phyloP scores from a whole-genome alignment of 2,329 filamentous ascomycete genomes.

The Rhexocercosporidium sp. region DNA sequence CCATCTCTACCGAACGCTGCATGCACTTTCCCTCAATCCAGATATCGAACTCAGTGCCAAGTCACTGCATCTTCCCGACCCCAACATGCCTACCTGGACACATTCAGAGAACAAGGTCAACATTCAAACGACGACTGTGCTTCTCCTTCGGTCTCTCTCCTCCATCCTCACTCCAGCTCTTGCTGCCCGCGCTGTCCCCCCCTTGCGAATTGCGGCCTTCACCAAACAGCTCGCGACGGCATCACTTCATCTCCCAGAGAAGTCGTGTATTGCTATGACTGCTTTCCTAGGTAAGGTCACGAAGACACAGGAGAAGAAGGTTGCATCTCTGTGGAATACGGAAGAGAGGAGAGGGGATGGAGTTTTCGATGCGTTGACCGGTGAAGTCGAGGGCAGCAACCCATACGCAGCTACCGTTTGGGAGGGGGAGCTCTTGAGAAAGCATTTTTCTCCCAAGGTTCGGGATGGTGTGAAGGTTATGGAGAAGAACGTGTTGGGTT shows the following conservation, averaged over 20 bases:
- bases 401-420: conserved; percentile 89
- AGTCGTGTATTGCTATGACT: conserved; percentile 80
- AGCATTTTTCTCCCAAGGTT: conserved; percentile 87
- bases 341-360: conserved; percentile 94
- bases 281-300: conserved; percentile 79
- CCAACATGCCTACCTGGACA: conserved; percentile 54
- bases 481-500: conserved; percentile 60
- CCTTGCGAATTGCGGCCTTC: conserved; percentile 87
- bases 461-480: conserved; percentile 73
- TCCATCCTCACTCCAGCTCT: conserved; percentile 79
- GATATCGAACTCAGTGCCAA: conserved; percentile 84
- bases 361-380: conserved; percentile 74
- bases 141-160: conserved; percentile 85
- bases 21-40: conserved; percentile 77
- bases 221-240: conserved; percentile 86
- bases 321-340: conserved; percentile 88
- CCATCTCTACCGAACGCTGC: conserved; percentile 86
- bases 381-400: conserved; percentile 83
- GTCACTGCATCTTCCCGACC: conserved; percentile 73
- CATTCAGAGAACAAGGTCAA: conserved; percentile 76
- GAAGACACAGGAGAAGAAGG: conserved; percentile 80
- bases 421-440: conserved; percentile 87
- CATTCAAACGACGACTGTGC: conserved; percentile 90
- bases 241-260: conserved; percentile 87
- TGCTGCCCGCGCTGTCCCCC: conserved; percentile 76